Evolutionary conservation across 2,329 filamentous ascomycete species (phyloP).

Genomic region (Phialophora verrucosa): DNA sequence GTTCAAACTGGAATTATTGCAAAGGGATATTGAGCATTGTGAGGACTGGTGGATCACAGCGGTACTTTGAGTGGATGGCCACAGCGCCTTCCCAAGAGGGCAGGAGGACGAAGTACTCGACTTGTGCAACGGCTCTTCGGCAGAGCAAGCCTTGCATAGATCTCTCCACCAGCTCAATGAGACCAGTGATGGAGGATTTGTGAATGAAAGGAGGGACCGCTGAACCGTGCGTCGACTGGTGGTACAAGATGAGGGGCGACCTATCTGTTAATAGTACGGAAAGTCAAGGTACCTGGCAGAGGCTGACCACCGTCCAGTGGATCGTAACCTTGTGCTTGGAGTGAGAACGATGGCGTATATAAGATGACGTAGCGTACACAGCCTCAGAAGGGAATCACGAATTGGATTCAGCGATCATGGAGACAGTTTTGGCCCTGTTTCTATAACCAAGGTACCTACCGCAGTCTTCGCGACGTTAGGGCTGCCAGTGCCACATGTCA

Average conservation of each 20-base stretch:
- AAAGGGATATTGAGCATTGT: background rate
- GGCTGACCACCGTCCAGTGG: constrained; percentile 13
- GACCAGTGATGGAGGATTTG: background rate
- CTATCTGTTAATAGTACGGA: background rate
- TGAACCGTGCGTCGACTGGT: background rate
- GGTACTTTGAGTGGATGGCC: background rate
- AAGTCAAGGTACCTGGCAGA: constrained; percentile 6
- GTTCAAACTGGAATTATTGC: background rate
- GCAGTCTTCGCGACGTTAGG: background rate
- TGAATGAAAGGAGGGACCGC: background rate
- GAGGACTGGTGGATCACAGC: background rate
- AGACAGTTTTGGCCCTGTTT: background rate
- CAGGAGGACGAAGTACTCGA: background rate
- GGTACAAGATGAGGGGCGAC: background rate
- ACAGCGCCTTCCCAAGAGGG: background rate
- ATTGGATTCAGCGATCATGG: background rate
- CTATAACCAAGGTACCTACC: background rate
- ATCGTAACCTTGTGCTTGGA: background rate
- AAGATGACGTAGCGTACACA: constrained; percentile 18
- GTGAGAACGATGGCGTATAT: constrained; percentile 5
- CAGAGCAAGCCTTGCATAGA: background rate
- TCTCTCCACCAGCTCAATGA: background rate
- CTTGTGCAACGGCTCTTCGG: background rate
- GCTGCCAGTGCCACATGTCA: constrained; percentile 15
- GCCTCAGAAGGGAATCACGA: constrained; percentile 7